phyloP scores from a whole-genome alignment of 306 rosid genomes.

The Sindora glabra region DNA sequence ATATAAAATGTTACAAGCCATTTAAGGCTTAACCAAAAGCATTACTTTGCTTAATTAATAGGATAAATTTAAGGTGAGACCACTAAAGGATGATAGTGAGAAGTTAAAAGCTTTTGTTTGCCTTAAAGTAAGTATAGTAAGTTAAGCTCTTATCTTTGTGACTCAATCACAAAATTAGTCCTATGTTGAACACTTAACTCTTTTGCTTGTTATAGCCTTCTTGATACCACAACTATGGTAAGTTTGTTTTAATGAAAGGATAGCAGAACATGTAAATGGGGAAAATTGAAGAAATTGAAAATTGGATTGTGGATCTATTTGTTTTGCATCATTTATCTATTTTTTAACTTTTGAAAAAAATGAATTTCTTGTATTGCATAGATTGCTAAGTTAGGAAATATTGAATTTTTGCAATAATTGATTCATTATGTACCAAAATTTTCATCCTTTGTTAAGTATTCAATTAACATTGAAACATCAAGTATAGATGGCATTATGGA shows the following conservation, averaged over 20 bases:
- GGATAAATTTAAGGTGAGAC: slow-evolving; percentile 63
- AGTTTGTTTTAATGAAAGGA: slow-evolving; percentile 10
- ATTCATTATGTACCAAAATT: slow-evolving; percentile 20
- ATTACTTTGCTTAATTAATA: slow-evolving; percentile 4
- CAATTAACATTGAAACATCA: neutral
- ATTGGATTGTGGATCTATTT: neutral
- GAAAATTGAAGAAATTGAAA: slow-evolving; percentile 3
- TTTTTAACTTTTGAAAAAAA: neutral
- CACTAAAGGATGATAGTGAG: slow-evolving; percentile 22
- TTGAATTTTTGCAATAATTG: slow-evolving; percentile 28
- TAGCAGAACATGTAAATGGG: slow-evolving; percentile 19
- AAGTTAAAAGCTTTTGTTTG: slow-evolving; percentile 81
- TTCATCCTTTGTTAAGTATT: slow-evolving; percentile 5
- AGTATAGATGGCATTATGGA: no score
- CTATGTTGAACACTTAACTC: slow-evolving; percentile 68
- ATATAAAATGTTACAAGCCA: no score
- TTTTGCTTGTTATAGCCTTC: slow-evolving; percentile 53
- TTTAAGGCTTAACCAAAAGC: neutral
- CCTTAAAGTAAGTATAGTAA: slow-evolving; percentile 82
- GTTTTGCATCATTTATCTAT: neutral
- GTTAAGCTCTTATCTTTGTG: slow-evolving; percentile 88
- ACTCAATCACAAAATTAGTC: slow-evolving; percentile 86
- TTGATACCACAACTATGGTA: slow-evolving; percentile 66
- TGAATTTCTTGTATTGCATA: slow-evolving; percentile 4
- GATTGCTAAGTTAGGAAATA: slow-evolving; percentile 24